Evolutionary conservation across 768 basidiomycete genomes (phyloP).

Genomic region (Filobasidium floriforme): DNA sequence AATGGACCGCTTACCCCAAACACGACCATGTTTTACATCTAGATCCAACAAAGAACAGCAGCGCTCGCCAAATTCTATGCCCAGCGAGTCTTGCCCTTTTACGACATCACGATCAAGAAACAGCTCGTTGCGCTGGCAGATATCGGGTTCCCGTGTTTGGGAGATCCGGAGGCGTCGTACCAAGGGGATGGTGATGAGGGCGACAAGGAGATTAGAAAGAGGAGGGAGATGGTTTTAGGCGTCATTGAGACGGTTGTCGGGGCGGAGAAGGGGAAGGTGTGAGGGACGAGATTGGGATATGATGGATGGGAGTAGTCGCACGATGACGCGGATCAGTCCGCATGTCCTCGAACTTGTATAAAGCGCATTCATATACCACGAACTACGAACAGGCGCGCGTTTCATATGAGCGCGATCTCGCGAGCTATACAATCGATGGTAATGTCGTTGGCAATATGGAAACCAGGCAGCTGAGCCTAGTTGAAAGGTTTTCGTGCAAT

Average conservation of each 20-base stretch:
- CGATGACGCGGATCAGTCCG: too few species aligned
- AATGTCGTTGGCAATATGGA: too few species aligned
- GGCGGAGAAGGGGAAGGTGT: not conserved
- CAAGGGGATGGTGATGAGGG: not conserved
- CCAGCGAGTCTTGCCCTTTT: conserved; percentile 1
- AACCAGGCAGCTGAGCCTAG: too few species aligned
- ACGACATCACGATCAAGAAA: conserved; percentile 5
- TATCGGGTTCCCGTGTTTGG: conserved; percentile 3
- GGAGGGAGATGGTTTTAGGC: not conserved
- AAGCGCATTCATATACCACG: too few species aligned
- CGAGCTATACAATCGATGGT: too few species aligned
- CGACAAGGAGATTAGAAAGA: not conserved
- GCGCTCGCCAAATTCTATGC: not conserved
- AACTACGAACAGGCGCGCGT: too few species aligned
- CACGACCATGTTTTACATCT: not conserved
- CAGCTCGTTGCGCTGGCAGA: not conserved
- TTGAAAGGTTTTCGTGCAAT: too few species aligned
- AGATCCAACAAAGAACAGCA: not conserved
- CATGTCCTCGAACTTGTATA: too few species aligned
- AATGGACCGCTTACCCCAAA: not conserved
- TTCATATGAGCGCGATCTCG: too few species aligned
- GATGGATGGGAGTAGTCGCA: too few species aligned
- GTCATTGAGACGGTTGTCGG: not conserved
- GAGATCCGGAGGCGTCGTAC: not conserved
- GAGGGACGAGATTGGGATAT: not conserved